phyloP scores from a whole-genome alignment of 495 filamentous ascomycete genomes.

The Immersiella caudata region DNA sequence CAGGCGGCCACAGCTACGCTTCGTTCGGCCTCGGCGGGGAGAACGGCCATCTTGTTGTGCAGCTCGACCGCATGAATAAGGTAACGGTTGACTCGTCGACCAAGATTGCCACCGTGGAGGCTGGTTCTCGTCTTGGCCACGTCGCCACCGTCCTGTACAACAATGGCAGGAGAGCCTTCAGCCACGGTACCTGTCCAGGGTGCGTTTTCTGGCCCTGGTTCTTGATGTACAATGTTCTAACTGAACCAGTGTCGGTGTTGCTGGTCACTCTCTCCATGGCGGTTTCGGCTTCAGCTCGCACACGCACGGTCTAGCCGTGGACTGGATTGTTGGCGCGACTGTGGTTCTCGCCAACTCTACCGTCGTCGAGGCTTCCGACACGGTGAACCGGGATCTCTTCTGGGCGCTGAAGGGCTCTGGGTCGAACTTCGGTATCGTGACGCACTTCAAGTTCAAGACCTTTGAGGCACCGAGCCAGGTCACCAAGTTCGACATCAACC shows the following conservation, averaged over 20 bases:
- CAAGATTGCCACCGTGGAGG: constrained; percentile 44
- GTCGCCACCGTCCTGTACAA: constrained; percentile 42
- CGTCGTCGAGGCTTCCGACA: constrained; percentile 43
- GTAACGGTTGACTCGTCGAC: constrained; percentile 45
- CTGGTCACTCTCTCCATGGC: constrained; percentile 49
- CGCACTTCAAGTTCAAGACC: constrained; percentile 46
- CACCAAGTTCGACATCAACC: constrained; percentile 43
- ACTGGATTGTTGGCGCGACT: constrained; percentile 46
- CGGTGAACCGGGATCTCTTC: constrained; percentile 47
- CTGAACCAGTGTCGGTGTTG: constrained; percentile 44
- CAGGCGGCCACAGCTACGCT: constrained; percentile 52
- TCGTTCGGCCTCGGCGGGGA: constrained; percentile 52
- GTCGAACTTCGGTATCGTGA: constrained; percentile 48
- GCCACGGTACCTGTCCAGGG: constrained; percentile 53
- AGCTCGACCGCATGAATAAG: constrained; percentile 48
- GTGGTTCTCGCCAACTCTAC: constrained; percentile 49
- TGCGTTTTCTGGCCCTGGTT: constrained; percentile 19
- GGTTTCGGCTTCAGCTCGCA: constrained; percentile 53
- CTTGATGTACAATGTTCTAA: neutral
- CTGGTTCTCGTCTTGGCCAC: constrained; percentile 46
- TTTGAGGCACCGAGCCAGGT: constrained; percentile 47
- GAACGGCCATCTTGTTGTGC: constrained; percentile 50
- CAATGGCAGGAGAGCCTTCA: constrained; percentile 47
- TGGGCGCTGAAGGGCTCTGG: constrained; percentile 51
- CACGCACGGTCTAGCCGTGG: constrained; percentile 47